These are phyloP conservation scores for Wickerhamiella azymoides DNA, from an alignment of 805 yeast genomes.

Conservation along the genomic window DNA sequence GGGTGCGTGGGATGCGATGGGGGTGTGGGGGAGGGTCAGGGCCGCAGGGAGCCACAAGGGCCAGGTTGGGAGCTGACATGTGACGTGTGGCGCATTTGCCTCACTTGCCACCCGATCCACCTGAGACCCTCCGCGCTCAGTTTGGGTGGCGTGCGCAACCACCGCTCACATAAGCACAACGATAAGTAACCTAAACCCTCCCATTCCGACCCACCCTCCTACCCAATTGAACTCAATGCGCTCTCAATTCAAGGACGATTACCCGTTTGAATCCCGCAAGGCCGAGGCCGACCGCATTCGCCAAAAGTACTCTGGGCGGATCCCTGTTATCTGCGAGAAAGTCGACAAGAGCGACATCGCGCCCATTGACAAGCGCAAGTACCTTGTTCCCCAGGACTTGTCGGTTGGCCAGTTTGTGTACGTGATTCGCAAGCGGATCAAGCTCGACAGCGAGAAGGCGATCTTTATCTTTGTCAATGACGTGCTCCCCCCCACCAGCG, in stretches of 20 bases:
- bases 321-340: conserved; percentile 94
- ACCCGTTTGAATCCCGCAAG: conserved; percentile 87
- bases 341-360: conserved; percentile 94
- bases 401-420: conserved; percentile 97
- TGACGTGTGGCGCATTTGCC: no score
- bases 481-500: conserved; percentile 95
- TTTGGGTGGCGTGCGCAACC: neutral
- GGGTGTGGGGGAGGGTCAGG: no score
- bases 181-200: conserved; percentile 4
- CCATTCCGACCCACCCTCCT: neutral
- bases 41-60: no score
- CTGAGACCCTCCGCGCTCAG: no score
- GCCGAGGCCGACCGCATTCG: conserved; percentile 88
- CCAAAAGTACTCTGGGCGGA: conserved; percentile 77
- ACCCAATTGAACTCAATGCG: conserved; percentile 38
- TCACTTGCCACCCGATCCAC: no score
- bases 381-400: conserved; percentile 87
- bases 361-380: conserved; percentile 92
- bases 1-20: no score
- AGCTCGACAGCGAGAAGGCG: conserved; percentile 93
- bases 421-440: conserved; percentile 91
- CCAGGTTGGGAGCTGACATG: no score
- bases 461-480: conserved; percentile 95
- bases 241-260: conserved; percentile 89
- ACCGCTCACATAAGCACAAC: conserved; percentile 2